Base-by-base conservation (phyloP, 345 rosid genomes). In the Aegle marmelos region DNA sequence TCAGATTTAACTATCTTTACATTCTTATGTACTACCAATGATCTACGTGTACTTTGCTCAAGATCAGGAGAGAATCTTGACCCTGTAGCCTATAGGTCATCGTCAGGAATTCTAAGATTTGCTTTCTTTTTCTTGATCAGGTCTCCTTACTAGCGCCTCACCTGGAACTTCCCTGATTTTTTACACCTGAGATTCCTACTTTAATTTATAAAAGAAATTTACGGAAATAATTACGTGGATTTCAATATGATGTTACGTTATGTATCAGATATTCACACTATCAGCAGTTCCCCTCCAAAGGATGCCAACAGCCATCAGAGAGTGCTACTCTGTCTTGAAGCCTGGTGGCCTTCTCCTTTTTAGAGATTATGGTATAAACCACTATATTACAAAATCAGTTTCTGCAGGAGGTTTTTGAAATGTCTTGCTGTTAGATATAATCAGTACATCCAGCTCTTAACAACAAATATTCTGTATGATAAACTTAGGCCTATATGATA, bases 301-400 rank as follows among this genome's bases (percentile, higher is more conserved):
- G 70, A 93, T 93, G 97, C 94, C 88, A 13, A 63, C 66, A 77
- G 89, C 94, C 72, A 85, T 93, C 37, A 65, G 67, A 45, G 88
- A 90, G 79, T 93, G 94, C 74, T 89, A 85, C 86, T 77, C 87
- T 76, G 92, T 92, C 56, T 81, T 95, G 80, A 95, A 89, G 85
- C 96, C 94, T 60, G 94, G 95, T 81, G 94, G 96, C 59, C 68
- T 93, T 76, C 89, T 93, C 68, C 81, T 92, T 53, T 93, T 95
- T 77, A 87, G 98, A 78, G 98, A 95, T 79, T 95, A 93, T 59
- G 99, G 99, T 95, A 88, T 78, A 68, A 9, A 80, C n/a, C 60
- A 63, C 75, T 45, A 66, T 30, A 31, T 19, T 1, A 50, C 14
- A 33, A 70, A 45, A 50, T 67, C 70, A 73, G 28, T 34, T 25